These are phyloP conservation scores for Ogataea saltuana DNA, from an alignment of 805 yeast species.

Conservation along the genomic window DNA sequence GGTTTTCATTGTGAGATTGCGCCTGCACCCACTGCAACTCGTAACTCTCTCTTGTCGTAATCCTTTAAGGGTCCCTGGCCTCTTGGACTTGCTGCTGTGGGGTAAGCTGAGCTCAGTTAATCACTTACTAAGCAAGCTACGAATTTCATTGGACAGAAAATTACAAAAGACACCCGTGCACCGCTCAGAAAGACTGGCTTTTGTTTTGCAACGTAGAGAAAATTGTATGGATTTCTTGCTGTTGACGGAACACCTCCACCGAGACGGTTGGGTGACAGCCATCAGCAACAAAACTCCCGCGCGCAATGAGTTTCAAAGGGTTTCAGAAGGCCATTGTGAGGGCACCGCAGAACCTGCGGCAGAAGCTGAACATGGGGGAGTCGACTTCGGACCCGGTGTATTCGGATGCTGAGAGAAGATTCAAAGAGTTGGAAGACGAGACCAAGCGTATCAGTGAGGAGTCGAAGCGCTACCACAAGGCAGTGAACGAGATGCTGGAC, in stretches of 20 bases:
- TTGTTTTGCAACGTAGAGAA: slow-evolving; percentile 5
- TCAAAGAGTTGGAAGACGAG: slow-evolving; percentile 86
- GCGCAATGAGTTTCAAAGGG: slow-evolving; percentile 84
- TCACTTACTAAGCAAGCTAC: too few species aligned
- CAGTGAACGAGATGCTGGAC: slow-evolving; percentile 90
- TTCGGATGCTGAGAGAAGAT: slow-evolving; percentile 93
- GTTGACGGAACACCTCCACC: not conserved
- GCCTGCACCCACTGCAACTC: too few species aligned
- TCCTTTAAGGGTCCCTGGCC: too few species aligned
- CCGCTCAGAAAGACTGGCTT: not conserved
- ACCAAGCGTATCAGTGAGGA: slow-evolving; percentile 89
- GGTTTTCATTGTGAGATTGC: too few species aligned
- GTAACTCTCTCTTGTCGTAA: too few species aligned
- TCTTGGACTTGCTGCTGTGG: too few species aligned
- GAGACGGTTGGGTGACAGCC: too few species aligned
- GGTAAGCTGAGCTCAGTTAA: too few species aligned
- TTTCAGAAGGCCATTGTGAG: slow-evolving; percentile 75
- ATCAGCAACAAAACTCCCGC: too few species aligned
- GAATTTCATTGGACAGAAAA: too few species aligned
- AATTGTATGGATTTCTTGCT: not conserved
- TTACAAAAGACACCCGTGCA: slow-evolving; percentile 2
- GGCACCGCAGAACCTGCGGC: slow-evolving; percentile 91
- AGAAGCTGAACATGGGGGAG: slow-evolving; percentile 86
- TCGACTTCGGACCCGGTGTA: slow-evolving; percentile 83
- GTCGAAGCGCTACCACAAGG: slow-evolving; percentile 83